Evolutionary conservation across 371 early-diverging fungal species (phyloP).

Genomic region (Syncephalis fuscata): DNA sequence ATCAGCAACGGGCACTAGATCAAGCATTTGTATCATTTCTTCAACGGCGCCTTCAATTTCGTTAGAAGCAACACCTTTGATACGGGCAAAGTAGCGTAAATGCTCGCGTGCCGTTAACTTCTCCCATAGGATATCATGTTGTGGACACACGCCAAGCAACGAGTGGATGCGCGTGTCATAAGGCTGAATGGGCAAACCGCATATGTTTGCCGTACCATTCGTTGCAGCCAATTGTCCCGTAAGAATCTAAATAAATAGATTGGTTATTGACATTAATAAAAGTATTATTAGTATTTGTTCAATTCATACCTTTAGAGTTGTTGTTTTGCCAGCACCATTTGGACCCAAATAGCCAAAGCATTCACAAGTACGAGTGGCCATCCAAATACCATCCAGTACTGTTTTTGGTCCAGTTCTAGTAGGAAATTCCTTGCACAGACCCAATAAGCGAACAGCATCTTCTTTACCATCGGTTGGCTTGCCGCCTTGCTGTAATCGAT

Average conservation of each 20-base stretch:
- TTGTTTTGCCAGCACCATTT: slow-evolving; percentile 29
- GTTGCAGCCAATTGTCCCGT: slow-evolving; percentile 12
- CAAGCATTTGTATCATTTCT: slow-evolving; percentile 14
- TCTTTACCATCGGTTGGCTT: slow-evolving; percentile 9
- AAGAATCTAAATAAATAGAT: no score
- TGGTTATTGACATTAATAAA: no score
- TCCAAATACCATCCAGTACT: no score
- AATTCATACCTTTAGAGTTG: slow-evolving; percentile 39
- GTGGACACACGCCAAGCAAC: slow-evolving; percentile 29
- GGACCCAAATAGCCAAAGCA: slow-evolving; percentile 45
- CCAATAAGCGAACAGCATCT: slow-evolving; percentile 14
- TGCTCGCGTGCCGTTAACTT: slow-evolving; percentile 24
- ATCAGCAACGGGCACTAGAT: slow-evolving; percentile 12
- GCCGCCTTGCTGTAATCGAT: slow-evolving; percentile 8
- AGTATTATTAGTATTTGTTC: slow-evolving; percentile 21
- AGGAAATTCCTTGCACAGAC: slow-evolving; percentile 12
- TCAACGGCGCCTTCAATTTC: slow-evolving; percentile 8
- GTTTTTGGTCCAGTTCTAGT: no score
- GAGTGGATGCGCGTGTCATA: slow-evolving; percentile 13
- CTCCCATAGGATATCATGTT: slow-evolving; percentile 28
- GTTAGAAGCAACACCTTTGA: slow-evolving; percentile 15
- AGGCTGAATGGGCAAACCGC: slow-evolving; percentile 20
- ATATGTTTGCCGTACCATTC: slow-evolving; percentile 28
- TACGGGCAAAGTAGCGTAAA: slow-evolving; percentile 18
- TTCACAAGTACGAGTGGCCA: slow-evolving; percentile 1